Base-by-base conservation (phyloP, 352 stramenopile genomes). In the Halophytophthora polymorphica region DNA sequence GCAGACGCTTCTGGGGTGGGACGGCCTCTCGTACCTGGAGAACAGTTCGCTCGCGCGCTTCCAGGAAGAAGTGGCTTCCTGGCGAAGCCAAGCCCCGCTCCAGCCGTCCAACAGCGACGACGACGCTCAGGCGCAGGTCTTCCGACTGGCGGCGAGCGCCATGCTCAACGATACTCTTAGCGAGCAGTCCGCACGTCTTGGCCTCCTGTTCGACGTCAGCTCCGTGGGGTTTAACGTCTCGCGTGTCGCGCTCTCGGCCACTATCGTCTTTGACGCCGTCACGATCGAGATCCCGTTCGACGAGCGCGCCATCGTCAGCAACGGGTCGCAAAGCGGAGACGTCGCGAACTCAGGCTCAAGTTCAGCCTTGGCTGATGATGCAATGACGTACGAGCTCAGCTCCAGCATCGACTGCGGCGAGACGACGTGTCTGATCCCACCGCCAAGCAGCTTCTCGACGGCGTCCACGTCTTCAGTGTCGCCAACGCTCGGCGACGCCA, bases 221-320 rank as follows among this genome's bases (percentile, higher is more conserved):
- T 50, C 64, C 18, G 38, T 45, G 10, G 56, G 56, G 33, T 62
- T 74, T 23, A 74, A 67, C 37, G 55, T 59, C 3, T 72, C 56
- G 11, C 68, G 46, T 28, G 45, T 67, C 6, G 41, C 38, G 17
- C 34, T 77, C n/a, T 70, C 65, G 7, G 28, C 25, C 5, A 53
- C 71, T 45, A 57, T 76, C 28, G 44, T 52, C 7, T 78, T 73
- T 39, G 69, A 78, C 17, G 59, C 54, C 15, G 63, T 76, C 42
- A 76, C 66, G 23, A 62, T 78, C 35, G 66, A 75, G 37, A 71
- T 78, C 28, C 58, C 69, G 6, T 69, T 68, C n/a, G 38, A 63
- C 33, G 52, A 58, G 23, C 56, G 45, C 18, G 29, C 46, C 36
- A 56, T 68, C 12, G 31, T 29, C 10, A 36, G 39, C 36, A 65